Conservation (phyloP, 2,329 filamentous ascomycete species). For the Thelonectria discophora region DNA sequence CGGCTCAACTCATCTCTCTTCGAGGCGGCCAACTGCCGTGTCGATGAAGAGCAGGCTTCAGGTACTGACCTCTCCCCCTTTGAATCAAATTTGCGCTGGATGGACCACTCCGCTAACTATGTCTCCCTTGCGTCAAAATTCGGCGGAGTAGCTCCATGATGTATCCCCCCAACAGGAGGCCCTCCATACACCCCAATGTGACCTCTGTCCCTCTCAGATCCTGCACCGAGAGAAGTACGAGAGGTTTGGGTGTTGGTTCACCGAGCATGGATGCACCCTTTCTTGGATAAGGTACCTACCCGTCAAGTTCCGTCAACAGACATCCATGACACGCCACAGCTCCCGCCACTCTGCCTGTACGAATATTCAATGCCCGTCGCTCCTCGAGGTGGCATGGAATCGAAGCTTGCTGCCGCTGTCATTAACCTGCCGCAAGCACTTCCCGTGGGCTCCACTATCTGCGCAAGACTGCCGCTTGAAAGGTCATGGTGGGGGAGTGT, state of each 20-base stretch:
- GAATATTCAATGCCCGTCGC: not conserved
- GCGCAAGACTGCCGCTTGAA: slow-evolving; percentile 27
- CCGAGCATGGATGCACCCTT: not conserved
- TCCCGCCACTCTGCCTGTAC: slow-evolving; percentile 2
- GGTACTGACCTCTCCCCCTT: not conserved
- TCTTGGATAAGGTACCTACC: not conserved
- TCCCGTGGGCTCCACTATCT: slow-evolving; percentile 25
- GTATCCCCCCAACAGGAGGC: slow-evolving; percentile 8
- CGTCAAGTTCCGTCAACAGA: not conserved
- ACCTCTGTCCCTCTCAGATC: slow-evolving; percentile 10
- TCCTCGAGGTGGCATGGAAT: slow-evolving; percentile 12
- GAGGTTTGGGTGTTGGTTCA: not conserved
- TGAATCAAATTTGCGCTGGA: slow-evolving; percentile 24
- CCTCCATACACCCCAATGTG: slow-evolving; percentile 9
- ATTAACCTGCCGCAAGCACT: slow-evolving; percentile 22
- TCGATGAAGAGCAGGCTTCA: slow-evolving; percentile 3
- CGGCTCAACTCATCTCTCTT: slow-evolving; percentile 12
- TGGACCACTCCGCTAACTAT: slow-evolving; percentile 34
- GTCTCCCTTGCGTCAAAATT: slow-evolving; percentile 37
- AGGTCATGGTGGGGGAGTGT: slow-evolving; percentile 30
- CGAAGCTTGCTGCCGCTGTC: slow-evolving; percentile 1
- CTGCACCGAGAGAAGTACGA: not conserved
- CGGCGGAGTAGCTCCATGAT: slow-evolving; percentile 29
- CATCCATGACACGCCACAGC: not conserved
- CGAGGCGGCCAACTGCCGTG: not conserved